A percentile compares a stretch with the other conserved stretches of the same genome.
Evolutionary conservation across 1,139 yeast species (phyloP).

Genomic region (Pichia sp.): DNA sequence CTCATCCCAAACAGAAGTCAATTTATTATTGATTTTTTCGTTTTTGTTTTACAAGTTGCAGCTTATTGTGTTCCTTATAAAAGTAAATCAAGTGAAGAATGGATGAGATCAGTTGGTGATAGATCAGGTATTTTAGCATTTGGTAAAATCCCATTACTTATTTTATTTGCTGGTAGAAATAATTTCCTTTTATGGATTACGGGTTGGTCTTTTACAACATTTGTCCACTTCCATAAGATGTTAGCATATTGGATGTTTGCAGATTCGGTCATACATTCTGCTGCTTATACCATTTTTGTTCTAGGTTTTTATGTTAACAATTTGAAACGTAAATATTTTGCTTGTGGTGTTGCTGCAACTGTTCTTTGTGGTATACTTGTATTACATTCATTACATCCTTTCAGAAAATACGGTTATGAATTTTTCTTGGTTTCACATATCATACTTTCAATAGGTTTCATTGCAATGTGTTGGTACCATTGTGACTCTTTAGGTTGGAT

Average conservation of each 20-base stretch:
- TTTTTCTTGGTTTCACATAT: constrained; percentile 34
- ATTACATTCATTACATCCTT: constrained; percentile 38
- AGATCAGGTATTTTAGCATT: constrained; percentile 43
- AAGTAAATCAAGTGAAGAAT: constrained; percentile 20
- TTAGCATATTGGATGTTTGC: constrained; percentile 42
- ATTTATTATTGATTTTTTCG: constrained; percentile 8
- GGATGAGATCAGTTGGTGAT: constrained; percentile 48
- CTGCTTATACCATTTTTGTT: constrained; percentile 16
- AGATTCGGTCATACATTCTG: constrained; percentile 25
- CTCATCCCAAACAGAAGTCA: constrained; percentile 17
- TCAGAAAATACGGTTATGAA: constrained; percentile 45
- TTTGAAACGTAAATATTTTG: constrained; percentile 29
- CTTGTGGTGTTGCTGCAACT: constrained; percentile 35
- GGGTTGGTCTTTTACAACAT: constrained; percentile 54
- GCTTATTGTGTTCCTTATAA: constrained; percentile 9
- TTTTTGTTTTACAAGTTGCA: constrained; percentile 12
- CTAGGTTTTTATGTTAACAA: constrained; percentile 13
- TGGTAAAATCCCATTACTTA: constrained; percentile 38
- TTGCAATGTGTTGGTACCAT: constrained; percentile 38
- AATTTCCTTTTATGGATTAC: constrained; percentile 52
- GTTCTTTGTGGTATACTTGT: constrained; percentile 36
- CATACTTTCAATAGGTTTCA: constrained; percentile 32
- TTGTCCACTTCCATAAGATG: constrained; percentile 55
- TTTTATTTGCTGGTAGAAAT: constrained; percentile 59
- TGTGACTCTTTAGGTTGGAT: constrained; percentile 36